Evolutionary conservation across 768 basidiomycete species (phyloP).

Genomic region (Tephrocybe sp.): DNA sequence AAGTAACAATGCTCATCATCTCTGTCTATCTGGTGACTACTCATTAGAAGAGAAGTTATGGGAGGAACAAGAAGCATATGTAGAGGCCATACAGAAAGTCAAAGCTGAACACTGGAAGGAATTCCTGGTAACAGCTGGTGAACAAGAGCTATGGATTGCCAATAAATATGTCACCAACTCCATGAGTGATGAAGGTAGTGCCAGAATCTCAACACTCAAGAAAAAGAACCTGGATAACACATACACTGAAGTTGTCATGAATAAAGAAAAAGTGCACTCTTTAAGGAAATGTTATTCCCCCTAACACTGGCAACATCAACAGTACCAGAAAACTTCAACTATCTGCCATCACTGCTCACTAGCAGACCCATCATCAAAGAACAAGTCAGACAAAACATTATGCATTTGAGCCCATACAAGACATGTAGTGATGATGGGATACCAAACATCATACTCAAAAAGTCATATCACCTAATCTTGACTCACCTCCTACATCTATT

Average conservation of each 20-base stretch:
- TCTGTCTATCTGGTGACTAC: neutral
- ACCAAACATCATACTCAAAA: slow-evolving; percentile 31
- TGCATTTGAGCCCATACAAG: slow-evolving; percentile 32
- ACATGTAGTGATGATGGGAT: slow-evolving; percentile 26
- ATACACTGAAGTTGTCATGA: neutral
- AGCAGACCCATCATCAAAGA: neutral
- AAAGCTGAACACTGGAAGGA: slow-evolving; percentile 17
- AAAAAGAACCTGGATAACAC: neutral
- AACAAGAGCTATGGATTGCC: neutral
- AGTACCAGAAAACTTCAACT: neutral
- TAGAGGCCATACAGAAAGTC: neutral
- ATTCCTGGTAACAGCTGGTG: slow-evolving; percentile 10
- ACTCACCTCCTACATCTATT: slow-evolving; percentile 27
- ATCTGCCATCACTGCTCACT: neutral
- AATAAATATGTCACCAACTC: too few relatives aligned
- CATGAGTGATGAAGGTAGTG: slow-evolving; percentile 2
- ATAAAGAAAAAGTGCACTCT: neutral
- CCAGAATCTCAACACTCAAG: slow-evolving; percentile 11
- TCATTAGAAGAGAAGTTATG: neutral
- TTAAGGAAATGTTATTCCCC: neutral
- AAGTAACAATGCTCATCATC: neutral
- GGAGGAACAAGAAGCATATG: neutral
- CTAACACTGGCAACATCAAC: neutral
- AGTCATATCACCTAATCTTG: slow-evolving; percentile 20
- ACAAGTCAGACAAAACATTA: slow-evolving; percentile 22